phyloP scores from a whole-genome alignment of 2,329 filamentous ascomycete genomes.

The Botrytis byssoidea region DNA sequence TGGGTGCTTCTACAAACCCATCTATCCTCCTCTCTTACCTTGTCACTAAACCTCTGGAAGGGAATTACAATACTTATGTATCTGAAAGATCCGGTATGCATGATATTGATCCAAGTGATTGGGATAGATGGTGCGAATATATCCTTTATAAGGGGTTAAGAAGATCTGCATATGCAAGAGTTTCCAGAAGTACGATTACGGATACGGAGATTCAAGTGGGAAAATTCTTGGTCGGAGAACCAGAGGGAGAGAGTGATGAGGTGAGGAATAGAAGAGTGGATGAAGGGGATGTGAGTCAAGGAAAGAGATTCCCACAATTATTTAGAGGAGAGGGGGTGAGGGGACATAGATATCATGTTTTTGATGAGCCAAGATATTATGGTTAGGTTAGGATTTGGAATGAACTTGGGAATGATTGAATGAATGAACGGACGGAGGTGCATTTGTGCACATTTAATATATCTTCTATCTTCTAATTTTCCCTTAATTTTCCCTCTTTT shows the following conservation, averaged over 20 bases:
- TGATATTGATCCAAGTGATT: constrained; percentile 88
- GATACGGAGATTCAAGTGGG: constrained; percentile 96
- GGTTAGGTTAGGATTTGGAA: constrained; percentile 27
- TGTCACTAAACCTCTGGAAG: constrained; percentile 83
- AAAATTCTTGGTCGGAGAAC: constrained; percentile 83
- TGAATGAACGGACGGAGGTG: neutral
- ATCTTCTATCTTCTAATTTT: neutral
- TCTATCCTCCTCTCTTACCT: constrained; percentile 87
- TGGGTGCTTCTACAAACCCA: constrained; percentile 79
- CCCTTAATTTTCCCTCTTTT: neutral
- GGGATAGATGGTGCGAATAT: constrained; percentile 99
- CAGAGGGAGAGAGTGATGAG: constrained; percentile 59
- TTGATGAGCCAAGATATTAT: constrained; percentile 81
- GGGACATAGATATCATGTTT: constrained; percentile 92
- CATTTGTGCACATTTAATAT: neutral
- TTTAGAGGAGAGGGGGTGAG: constrained; percentile 85
- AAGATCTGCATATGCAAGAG: constrained; percentile 83
- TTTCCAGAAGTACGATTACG: constrained; percentile 87
- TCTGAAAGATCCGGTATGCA: constrained; percentile 85
- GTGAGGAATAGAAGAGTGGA: constrained; percentile 56
- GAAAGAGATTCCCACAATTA: constrained; percentile 77
- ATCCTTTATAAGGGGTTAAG: constrained; percentile 90
- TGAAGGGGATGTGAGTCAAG: constrained; percentile 73
- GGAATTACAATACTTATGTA: constrained; percentile 97
- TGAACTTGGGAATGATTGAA: neutral